phyloP scores from a whole-genome alignment of 2,329 filamentous ascomycete species.

The Arthrobotrys pseudoclavata region DNA sequence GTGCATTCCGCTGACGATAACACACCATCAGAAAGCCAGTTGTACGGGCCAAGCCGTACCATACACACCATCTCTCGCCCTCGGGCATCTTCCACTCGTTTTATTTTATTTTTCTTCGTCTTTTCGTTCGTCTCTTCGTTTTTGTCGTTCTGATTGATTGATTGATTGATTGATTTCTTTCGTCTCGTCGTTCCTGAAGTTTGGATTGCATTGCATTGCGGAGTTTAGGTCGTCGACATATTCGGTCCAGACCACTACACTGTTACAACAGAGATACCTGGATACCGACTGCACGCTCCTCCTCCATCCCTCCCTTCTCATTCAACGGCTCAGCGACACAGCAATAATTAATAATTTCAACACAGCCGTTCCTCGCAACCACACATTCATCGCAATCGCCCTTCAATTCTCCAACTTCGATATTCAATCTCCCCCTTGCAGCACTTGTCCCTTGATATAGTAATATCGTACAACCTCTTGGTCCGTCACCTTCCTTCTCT shows the following conservation, averaged over 20 bases:
- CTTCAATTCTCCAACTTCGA: slow-evolving; percentile 39
- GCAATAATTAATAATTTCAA: slow-evolving; percentile 27
- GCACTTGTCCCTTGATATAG: slow-evolving; percentile 46
- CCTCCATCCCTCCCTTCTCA: background rate
- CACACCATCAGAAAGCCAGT: slow-evolving; percentile 44
- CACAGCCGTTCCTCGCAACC: slow-evolving; percentile 34
- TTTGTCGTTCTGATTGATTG: slow-evolving; percentile 11
- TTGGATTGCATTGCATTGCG: slow-evolving; percentile 14
- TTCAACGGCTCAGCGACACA: slow-evolving; percentile 9
- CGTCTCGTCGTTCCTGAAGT: slow-evolving; percentile 43
- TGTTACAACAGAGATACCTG: slow-evolving; percentile 1
- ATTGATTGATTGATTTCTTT: slow-evolving; percentile 18
- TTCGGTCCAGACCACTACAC: background rate
- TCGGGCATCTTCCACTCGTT: slow-evolving; percentile 60
- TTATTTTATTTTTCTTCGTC: slow-evolving; percentile 22
- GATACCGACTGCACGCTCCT: slow-evolving; percentile 25
- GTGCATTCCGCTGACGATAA: slow-evolving; percentile 56
- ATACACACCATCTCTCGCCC: slow-evolving; percentile 34
- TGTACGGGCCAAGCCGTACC: slow-evolving; percentile 34
- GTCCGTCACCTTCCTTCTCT: slow-evolving; percentile 31
- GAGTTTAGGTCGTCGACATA: slow-evolving; percentile 40
- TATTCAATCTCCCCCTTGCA: slow-evolving; percentile 46
- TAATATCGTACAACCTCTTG: slow-evolving; percentile 34
- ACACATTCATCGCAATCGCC: slow-evolving; percentile 44
- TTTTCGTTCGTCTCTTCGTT: background rate